A percentile compares a stretch with the other conserved stretches of the same genome.
Evolutionary conservation across 768 basidiomycete species (phyloP).

Genomic region (Lactarius psammicola): DNA sequence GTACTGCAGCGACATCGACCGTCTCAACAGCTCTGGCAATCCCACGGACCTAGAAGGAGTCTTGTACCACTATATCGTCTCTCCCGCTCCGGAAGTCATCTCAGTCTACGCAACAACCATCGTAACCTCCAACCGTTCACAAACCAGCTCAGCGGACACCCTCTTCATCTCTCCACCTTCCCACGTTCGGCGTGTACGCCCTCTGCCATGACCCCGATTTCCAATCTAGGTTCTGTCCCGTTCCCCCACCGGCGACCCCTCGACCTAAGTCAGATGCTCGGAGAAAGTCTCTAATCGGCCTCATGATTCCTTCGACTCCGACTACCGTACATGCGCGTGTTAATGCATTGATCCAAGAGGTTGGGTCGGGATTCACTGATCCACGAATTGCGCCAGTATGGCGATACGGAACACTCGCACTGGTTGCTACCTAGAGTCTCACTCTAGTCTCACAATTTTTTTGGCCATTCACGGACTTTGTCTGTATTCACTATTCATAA

Average conservation of each 20-base stretch:
- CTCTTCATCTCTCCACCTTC: slow-evolving; percentile 87
- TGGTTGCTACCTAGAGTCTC: slow-evolving; percentile 1
- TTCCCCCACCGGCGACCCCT: slow-evolving; percentile 65
- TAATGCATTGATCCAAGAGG: slow-evolving; percentile 80
- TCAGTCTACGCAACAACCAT: slow-evolving; percentile 28
- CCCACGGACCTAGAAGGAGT: slow-evolving; percentile 50
- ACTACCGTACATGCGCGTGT: slow-evolving; percentile 83
- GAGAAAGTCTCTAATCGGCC: slow-evolving; percentile 70
- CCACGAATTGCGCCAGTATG: not conserved
- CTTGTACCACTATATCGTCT: slow-evolving; percentile 54
- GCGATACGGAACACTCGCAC: slow-evolving; percentile 1
- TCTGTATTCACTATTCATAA: slow-evolving; percentile 1
- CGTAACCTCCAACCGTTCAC: slow-evolving; percentile 31
- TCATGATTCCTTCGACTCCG: slow-evolving; percentile 65
- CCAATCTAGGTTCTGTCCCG: slow-evolving; percentile 50
- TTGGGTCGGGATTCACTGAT: slow-evolving; percentile 58
- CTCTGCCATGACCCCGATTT: slow-evolving; percentile 78
- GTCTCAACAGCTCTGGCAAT: slow-evolving; percentile 28
- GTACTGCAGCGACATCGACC: slow-evolving; percentile 44
- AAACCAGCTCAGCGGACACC: slow-evolving; percentile 41
- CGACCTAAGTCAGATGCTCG: slow-evolving; percentile 65
- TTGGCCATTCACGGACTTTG: slow-evolving; percentile 1
- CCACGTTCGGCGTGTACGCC: slow-evolving; percentile 59
- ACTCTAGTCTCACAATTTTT: slow-evolving; percentile 7
- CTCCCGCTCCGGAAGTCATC: slow-evolving; percentile 44